These are phyloP conservation scores for Pisolithus albus DNA, from an alignment of 768 basidiomycete genomes.

Conservation along the genomic window DNA sequence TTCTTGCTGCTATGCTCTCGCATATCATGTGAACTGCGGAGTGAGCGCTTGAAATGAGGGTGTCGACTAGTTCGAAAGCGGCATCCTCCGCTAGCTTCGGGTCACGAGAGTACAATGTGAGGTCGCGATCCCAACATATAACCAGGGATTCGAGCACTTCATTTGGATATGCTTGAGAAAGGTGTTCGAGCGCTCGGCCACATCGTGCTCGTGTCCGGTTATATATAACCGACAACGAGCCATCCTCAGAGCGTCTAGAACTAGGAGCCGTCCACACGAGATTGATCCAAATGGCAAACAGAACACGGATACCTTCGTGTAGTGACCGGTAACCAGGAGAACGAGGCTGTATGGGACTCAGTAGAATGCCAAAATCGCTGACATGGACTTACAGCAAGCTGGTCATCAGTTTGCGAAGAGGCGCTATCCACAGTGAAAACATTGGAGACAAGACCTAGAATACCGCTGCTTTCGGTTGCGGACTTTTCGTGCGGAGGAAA, in stretches of 20 bases:
- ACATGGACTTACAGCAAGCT: conserved; percentile 43
- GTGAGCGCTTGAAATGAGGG: conserved; percentile 78
- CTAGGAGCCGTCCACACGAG: conserved; percentile 44
- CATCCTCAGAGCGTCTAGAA: conserved; percentile 50
- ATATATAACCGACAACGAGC: conserved; percentile 62
- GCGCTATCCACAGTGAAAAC: conserved; percentile 77
- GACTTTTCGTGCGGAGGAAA: conserved; percentile 43
- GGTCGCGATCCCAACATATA: conserved; percentile 70
- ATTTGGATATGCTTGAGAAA: conserved; percentile 72
- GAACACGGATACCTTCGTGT: conserved; percentile 72
- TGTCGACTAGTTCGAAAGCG: conserved; percentile 78
- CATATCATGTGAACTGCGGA: conserved; percentile 84
- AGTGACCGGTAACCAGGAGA: conserved; percentile 74
- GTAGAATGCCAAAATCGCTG: not conserved
- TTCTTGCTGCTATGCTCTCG: conserved; percentile 66
- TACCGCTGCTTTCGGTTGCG: conserved; percentile 50
- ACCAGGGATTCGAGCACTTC: conserved; percentile 83
- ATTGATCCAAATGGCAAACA: conserved; percentile 70
- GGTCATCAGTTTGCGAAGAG: conserved; percentile 43
- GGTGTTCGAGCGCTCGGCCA: conserved; percentile 73
- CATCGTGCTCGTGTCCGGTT: conserved; percentile 61
- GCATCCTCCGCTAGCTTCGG: conserved; percentile 37
- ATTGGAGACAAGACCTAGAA: conserved; percentile 86
- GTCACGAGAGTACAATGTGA: conserved; percentile 38
- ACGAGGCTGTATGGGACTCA: conserved; percentile 36